These are phyloP conservation scores for Penicillium nucicola DNA, from an alignment of 495 filamentous ascomycete genomes.

Conservation along the genomic window DNA sequence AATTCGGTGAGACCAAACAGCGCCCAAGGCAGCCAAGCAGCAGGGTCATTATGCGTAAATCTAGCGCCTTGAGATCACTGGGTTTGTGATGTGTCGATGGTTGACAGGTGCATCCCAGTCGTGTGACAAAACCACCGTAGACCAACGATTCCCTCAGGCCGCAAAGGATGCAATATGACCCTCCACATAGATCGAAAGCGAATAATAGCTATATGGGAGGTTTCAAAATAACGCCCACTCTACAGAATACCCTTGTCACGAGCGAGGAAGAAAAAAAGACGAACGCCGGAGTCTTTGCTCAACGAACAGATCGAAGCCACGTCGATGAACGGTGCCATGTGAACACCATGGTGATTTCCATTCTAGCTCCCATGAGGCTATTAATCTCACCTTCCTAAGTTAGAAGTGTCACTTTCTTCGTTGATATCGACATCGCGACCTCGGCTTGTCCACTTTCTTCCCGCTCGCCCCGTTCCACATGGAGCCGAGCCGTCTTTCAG, in stretches of 20 bases:
- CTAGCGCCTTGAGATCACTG: neutral
- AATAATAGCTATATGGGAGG: neutral
- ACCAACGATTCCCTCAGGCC: slow-evolving; percentile 13
- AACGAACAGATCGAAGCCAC: slow-evolving; percentile 22
- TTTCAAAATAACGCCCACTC: neutral
- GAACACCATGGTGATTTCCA: slow-evolving; percentile 9
- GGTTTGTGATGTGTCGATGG: slow-evolving; percentile 17
- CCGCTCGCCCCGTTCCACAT: slow-evolving; percentile 14
- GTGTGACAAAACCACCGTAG: slow-evolving; percentile 19
- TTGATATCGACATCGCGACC: neutral
- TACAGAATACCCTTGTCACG: slow-evolving; percentile 8
- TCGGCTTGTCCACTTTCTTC: slow-evolving; percentile 4
- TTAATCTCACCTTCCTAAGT: neutral
- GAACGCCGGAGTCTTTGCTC: neutral
- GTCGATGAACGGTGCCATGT: slow-evolving; percentile 23
- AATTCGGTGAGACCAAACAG: neutral
- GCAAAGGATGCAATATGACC: slow-evolving; percentile 5
- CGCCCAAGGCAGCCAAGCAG: too few species aligned
- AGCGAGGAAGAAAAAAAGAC: neutral
- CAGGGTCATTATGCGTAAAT: too few species aligned
- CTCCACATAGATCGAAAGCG: neutral
- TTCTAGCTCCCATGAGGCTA: slow-evolving; percentile 15
- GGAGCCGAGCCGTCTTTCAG: slow-evolving; percentile 6
- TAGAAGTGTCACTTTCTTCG: neutral
- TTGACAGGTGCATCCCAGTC: slow-evolving; percentile 18